Conservation (phyloP, 2,329 filamentous ascomycete genomes). For the Cladosporium sp. region DNA sequence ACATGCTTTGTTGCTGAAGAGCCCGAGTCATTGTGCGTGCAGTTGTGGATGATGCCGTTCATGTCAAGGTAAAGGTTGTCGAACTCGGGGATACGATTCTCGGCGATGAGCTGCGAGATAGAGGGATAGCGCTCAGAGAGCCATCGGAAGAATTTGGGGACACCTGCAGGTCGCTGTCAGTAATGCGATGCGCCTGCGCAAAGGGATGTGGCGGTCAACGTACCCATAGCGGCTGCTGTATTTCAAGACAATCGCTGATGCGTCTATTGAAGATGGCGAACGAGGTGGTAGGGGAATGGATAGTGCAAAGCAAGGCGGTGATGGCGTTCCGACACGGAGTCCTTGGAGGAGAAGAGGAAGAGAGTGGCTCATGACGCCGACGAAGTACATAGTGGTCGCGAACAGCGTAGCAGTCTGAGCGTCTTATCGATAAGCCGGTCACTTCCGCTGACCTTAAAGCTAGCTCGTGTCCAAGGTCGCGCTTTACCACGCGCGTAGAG, state of each 20-base stretch:
- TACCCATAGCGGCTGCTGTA: conserved; percentile 23
- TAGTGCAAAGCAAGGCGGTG: conserved; percentile 18
- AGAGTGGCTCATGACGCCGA: conserved; percentile 5
- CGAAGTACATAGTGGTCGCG: neutral
- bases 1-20: conserved; percentile 88
- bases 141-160: conserved; percentile 97
- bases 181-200: conserved; percentile 11
- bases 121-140: conserved; percentile 98
- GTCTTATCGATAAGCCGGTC: neutral
- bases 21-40: conserved; percentile 93
- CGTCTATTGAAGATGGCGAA: conserved; percentile 10
- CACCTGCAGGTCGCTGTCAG: conserved; percentile 53
- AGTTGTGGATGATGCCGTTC: conserved; percentile 99
- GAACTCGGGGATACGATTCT: conserved; percentile 98
- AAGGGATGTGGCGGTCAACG: conserved; percentile 16
- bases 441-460: neutral
- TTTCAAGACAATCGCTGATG: conserved; percentile 24
- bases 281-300: conserved; percentile 1
- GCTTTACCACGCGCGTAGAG: neutral
- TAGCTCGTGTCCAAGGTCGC: conserved; percentile 1
- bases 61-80: conserved; percentile 96
- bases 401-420: too few species aligned
- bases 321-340: conserved; percentile 35
- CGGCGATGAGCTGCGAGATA: conserved; percentile 96
- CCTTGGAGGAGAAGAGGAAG: conserved; percentile 29